Evolutionary conservation across 2,329 filamentous ascomycete species (phyloP).

Genomic region (Botrytis tulipae): DNA sequence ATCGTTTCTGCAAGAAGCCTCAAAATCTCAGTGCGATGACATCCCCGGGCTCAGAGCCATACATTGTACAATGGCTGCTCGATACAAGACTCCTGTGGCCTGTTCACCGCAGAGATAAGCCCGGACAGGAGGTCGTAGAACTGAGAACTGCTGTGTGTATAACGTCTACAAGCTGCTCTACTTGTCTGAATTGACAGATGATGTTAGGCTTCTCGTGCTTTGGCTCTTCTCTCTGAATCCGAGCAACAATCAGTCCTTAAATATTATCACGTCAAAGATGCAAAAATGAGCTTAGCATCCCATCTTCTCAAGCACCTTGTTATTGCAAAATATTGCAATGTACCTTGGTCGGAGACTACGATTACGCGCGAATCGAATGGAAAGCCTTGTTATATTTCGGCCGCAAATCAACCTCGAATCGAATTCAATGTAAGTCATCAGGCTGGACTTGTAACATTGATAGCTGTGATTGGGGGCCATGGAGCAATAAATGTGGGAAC

Average conservation of each 20-base stretch:
- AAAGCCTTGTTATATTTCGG: constrained; percentile 44
- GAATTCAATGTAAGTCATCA: constrained; percentile 80
- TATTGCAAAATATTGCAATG: constrained; percentile 55
- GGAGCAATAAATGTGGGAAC: constrained; percentile 58
- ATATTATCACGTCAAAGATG: constrained; percentile 68
- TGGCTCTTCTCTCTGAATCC: constrained; percentile 51
- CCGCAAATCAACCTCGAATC: constrained; percentile 31
- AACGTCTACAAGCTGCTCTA: background rate
- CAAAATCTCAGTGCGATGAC: background rate
- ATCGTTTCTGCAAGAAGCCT: background rate
- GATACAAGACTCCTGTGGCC: constrained; percentile 61
- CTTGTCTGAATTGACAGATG: constrained; percentile 10
- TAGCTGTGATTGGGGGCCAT: constrained; percentile 45
- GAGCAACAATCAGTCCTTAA: constrained; percentile 58
- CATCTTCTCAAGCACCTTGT: constrained; percentile 71
- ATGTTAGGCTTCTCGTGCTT: constrained; percentile 51
- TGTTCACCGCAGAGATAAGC: constrained; percentile 40
- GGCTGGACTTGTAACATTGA: constrained; percentile 68
- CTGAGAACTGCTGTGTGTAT: constrained; percentile 33
- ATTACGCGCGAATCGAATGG: constrained; percentile 53
- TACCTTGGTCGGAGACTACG: constrained; percentile 59
- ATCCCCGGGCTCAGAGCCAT: constrained; percentile 19
- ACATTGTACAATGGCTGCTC: constrained; percentile 59
- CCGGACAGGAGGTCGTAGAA: constrained; percentile 40
- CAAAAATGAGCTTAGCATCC: constrained; percentile 71